Base-by-base conservation (phyloP, 345 rosid species). In the Salix exigua region DNA sequence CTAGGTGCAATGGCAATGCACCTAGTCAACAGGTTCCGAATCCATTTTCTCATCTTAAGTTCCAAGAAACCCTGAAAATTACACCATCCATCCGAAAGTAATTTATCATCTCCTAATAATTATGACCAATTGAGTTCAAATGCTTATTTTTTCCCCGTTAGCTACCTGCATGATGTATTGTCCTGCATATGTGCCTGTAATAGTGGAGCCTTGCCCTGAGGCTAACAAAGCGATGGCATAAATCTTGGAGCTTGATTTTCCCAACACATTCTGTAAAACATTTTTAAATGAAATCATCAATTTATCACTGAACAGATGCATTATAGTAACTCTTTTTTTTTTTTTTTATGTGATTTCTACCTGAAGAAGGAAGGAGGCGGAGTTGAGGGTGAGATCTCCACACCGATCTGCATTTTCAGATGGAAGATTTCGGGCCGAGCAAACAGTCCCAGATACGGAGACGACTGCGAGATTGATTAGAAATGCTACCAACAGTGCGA, bases 321-420 rank as follows among this genome's bases (percentile, higher is more conserved):
- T 35, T 6, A 10, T 46, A 14, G 18, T 46, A 46, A 46, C 17
- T 46, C 50, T 13, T 44, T 44, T 4, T 35, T 44, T 44, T 4
- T 35, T 31, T 58, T 17, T 19, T 60, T 1, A 35, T 25, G 30
- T 1, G 12, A 38, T 38, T 42, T 40, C 10, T 5, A 89, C 93
- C 93, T 79, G 75, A 21, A 91, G 97, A n/a, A 91, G 91, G 76
- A 91, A 91, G 66, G 94, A 87, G 30, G 96, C 94, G 7, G 93
- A 87, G 80, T 89, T 71, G 11, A 89, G 92, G 50, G 85, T 85
- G n/a, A 91, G 64, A 79, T 91, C 81, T 12, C 46, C 70, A 85
- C 97, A 88, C 10, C 73, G 77, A n/a, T 86, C 61, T 1, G 53
- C 60, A 26, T 11, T 63, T 1, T 85, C 71, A 0, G 66, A 7